phyloP scores from a whole-genome alignment of 164 flowering plant genomes.

The Vitis amurensis region DNA sequence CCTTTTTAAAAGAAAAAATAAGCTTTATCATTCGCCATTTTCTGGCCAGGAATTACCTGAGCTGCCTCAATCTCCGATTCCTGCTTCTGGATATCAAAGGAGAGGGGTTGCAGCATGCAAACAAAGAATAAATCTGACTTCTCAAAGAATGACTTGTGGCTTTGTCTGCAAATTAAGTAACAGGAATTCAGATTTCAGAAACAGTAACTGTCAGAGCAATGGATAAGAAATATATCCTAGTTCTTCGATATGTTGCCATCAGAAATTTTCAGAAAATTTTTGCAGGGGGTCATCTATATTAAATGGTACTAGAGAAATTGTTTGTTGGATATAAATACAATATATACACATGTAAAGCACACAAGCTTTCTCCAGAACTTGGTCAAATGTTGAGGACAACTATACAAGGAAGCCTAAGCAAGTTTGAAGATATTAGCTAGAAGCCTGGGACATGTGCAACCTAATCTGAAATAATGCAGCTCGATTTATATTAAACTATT shows the following conservation, averaged over 20 bases:
- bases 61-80: conserved; percentile 54
- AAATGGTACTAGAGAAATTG: too few species aligned
- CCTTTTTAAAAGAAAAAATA: too few species aligned
- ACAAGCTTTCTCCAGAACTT: background rate
- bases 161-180: conserved; percentile 34
- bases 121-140: conserved; percentile 54
- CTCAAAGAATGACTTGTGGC: conserved; percentile 37
- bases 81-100: conserved; percentile 47
- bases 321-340: too few species aligned
- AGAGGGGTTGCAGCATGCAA: conserved; percentile 46
- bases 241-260: background rate
- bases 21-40: background rate
- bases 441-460: background rate
- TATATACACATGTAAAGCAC: background rate
- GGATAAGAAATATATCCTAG: background rate
- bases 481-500: background rate
- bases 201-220: background rate
- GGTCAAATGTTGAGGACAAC: background rate
- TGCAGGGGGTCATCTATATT: background rate
- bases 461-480: background rate
- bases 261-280: background rate
- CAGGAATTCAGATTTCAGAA: background rate
- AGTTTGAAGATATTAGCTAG: background rate
- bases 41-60: conserved; percentile 25
- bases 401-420: background rate